phyloP scores from a whole-genome alignment of 2,329 filamentous ascomycete species.

The Metarhizium brunneum region DNA sequence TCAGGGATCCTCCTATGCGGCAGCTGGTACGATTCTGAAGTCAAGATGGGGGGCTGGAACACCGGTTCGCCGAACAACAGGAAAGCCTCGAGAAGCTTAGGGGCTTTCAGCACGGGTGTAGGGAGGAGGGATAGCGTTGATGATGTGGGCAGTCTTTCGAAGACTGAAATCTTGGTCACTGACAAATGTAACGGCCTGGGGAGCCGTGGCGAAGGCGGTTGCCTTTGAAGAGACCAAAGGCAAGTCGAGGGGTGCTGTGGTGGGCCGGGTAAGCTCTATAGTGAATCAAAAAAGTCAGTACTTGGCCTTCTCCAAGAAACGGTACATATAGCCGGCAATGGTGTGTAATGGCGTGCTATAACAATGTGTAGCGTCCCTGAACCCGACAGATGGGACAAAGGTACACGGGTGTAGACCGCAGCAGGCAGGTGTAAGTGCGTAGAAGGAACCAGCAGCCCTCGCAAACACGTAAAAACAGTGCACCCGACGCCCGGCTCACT shows the following conservation, averaged over 20 bases:
- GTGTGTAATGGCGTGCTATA: neutral
- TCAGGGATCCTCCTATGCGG: conserved; percentile 98
- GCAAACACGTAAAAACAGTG: neutral
- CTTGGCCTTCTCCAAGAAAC: neutral
- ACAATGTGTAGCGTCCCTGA: neutral
- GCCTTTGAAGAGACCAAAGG: conserved; percentile 65
- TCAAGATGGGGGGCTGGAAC: conserved; percentile 41
- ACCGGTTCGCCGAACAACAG: conserved; percentile 41
- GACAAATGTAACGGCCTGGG: conserved; percentile 49
- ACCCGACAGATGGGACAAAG: neutral
- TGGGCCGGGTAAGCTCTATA: neutral
- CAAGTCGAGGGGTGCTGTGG: conserved; percentile 20
- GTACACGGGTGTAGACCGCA: neutral
- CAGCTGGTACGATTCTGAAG: conserved; percentile 70
- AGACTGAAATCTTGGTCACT: conserved; percentile 63
- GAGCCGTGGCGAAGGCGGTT: conserved; percentile 49
- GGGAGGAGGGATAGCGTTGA: conserved; percentile 56
- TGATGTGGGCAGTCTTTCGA: conserved; percentile 55
- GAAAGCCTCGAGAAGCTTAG: conserved; percentile 40
- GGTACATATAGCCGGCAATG: neutral
- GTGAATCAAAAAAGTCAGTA: neutral
- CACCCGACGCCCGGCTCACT: neutral
- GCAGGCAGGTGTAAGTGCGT: no score
- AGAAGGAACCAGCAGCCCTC: neutral
- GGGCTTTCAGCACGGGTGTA: conserved; percentile 33